Evolutionary conservation across 2,329 filamentous ascomycete genomes (phyloP), one percentile per base, ranked within the genome.

Genomic region (Fusarium secorum): DNA sequence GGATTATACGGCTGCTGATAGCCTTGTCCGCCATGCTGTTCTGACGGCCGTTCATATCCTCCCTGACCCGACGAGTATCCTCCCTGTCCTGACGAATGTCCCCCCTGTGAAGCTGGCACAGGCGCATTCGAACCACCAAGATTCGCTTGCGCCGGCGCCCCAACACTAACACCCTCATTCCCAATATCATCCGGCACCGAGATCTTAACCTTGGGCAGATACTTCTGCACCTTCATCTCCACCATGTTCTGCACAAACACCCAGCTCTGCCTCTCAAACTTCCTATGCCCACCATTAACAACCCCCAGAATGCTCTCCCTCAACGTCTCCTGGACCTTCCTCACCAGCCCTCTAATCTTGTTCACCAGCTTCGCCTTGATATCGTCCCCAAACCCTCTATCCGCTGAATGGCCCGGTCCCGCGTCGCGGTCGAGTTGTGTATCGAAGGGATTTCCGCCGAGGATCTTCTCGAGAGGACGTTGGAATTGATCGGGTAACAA

Each of bases 391-490:
- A 84, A 80, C 0, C 82, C 82, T 18, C 83, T 81, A 54, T 81
- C 80, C 0, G 78, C 65, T 8, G 75, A 61, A 5, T 72, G 52
- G 1, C 70, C 69, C 0, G 72, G 53, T 1, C 70, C 70, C 0
- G 76, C 77, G 22, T 82, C 79, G 22, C 77, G 77, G 59, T 84
- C 82, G 18, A 85, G 81, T 64, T 83, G 77, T 20, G 79, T 74
- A 72, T 84, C 82, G 62, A 85, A 85, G 11, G 83, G 83, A 49
- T 85, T 85, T 5, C 83, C 83, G 0, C 83, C 83, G 1, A 85
- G 79, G 14, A 85, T 83, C 76, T 82, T 84, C 71, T 85, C 83
- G 0, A 85, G 79, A 0, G 83, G 82, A 0, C 79, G 75, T 66
- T 84, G 82, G 63, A 85, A 79, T 51, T 80, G 66, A 51, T 84